These are phyloP conservation scores for Leavenworthia alabamica DNA, from an alignment of 345 rosid species.

Conservation along the genomic window DNA sequence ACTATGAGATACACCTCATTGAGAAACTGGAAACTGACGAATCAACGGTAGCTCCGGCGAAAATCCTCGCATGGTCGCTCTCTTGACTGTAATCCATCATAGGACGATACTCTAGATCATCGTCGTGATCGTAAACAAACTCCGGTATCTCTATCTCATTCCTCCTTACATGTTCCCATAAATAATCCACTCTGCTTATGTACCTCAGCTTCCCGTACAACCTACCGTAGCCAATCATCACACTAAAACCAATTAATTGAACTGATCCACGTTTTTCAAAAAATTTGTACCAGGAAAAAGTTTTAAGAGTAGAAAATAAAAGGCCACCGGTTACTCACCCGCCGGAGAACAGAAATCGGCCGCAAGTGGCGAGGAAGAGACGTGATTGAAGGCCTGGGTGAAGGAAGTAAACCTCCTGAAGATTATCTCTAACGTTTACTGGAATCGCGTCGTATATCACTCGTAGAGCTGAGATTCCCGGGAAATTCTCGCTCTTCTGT, in stretches of 20 bases:
- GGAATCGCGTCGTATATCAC: conserved; percentile 68
- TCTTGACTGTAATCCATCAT: conserved; percentile 74
- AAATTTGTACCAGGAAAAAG: no score
- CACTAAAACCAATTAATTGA: conserved; percentile 6
- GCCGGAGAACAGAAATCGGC: conserved; percentile 61
- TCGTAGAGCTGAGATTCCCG: conserved; percentile 58
- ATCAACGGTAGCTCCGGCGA: conserved; percentile 46
- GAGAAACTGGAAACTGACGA: conserved; percentile 48
- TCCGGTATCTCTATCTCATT: conserved; percentile 66
- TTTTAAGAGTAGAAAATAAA: no score
- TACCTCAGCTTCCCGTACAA: conserved; percentile 63
- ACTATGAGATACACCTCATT: conserved; percentile 57
- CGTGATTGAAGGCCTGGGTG: conserved; percentile 69
- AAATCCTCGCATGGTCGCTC: conserved; percentile 57
- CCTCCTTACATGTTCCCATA: conserved; percentile 76
- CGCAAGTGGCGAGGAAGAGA: conserved; percentile 71
- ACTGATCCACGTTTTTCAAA: not conserved
- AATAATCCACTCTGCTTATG: conserved; percentile 55
- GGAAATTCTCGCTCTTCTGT: conserved; percentile 60
- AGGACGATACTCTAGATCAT: conserved; percentile 65
- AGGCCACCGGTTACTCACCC: conserved; percentile 38
- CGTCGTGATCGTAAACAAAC: conserved; percentile 67
- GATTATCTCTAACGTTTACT: conserved; percentile 44
- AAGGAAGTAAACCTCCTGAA: conserved; percentile 57
- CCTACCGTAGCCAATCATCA: conserved; percentile 38